Base-by-base conservation (phyloP, 176 grass and related monocot species). In the Oropetium thomaeum region DNA sequence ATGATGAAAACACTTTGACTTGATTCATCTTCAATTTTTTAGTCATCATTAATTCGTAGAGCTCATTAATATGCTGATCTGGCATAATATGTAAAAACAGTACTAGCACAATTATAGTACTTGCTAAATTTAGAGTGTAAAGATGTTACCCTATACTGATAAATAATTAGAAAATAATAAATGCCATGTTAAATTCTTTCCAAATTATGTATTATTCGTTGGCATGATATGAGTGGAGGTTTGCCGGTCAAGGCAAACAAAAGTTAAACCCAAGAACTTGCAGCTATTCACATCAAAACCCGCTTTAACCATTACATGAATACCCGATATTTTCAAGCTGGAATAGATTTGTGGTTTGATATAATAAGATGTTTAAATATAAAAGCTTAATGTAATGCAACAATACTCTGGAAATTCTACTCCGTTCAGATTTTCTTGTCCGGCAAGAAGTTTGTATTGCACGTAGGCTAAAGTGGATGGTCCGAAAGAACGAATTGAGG, bases 161-260 rank as follows among this genome's bases (percentile, higher is more conserved):
- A 20, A 5, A 59, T 39, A 65, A 30, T 15, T 51, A 20, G 79
- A 0, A 77, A 1, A 1, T 20, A 66, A 12, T 41, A 49, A 87
- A 66, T 66, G 13, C 4, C 0, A 35, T 27, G 25, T 41, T 78
- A 59, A 87, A 72, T 65, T 2, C 4, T 66, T 77, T 39, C 73
- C 58, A 49, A 82, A 66, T 1, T 60, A 77, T 51, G 11, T 2
- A 1, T 14, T 4, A 12, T 27, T 66, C 28, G n/a, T 31, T 59
- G 27, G 23, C 33, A 51, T 31, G 38, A 75, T 65, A 58, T 37
- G 0, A 15, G 0, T 19, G 19, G 9, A 70, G 27, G 17, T 40
- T 45, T 40, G 30, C 15, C 1, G 11, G n/a, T 25, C 1, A 2
- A 60, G 20, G 9, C 45, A 27, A 70, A 68, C 35, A 38, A 76